Conservation (phyloP, 2,329 filamentous ascomycete genomes). For the Chalaropsis ovoidea region DNA sequence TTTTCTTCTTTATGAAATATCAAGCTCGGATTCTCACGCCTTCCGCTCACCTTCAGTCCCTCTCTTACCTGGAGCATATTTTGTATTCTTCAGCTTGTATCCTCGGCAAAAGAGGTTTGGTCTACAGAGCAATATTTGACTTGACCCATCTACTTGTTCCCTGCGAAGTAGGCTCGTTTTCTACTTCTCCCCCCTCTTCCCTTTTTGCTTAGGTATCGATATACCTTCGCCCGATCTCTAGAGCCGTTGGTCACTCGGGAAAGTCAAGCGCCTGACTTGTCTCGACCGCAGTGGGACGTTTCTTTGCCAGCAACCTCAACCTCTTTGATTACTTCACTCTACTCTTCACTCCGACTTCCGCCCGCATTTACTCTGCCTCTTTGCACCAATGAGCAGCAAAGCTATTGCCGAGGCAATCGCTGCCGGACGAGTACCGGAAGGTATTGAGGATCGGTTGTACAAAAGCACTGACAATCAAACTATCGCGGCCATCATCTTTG, state of each 20-base stretch:
- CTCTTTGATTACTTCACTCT: background rate
- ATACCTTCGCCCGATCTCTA: no score
- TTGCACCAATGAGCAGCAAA: slow-evolving; percentile 20
- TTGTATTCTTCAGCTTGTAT: background rate
- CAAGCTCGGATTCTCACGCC: background rate
- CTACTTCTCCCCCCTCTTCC: no score
- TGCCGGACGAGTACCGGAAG: slow-evolving; percentile 33
- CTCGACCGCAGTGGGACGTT: no score
- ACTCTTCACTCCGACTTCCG: background rate
- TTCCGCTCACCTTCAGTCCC: background rate
- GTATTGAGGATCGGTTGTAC: slow-evolving; percentile 32
- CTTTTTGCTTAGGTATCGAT: no score
- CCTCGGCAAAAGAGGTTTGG: no score
- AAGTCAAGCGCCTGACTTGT: no score
- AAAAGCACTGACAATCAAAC: slow-evolving; percentile 34
- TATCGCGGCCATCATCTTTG: slow-evolving; percentile 35
- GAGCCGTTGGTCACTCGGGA: no score
- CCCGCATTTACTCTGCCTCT: background rate
- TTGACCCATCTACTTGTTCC: no score
- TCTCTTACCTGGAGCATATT: background rate
- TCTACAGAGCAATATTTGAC: no score
- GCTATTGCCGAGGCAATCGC: slow-evolving; percentile 31
- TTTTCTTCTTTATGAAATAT: background rate
- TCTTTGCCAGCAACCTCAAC: no score
- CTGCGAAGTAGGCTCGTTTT: no score